Base-by-base conservation (phyloP, 441 rosid species). In the Croton setiger region DNA sequence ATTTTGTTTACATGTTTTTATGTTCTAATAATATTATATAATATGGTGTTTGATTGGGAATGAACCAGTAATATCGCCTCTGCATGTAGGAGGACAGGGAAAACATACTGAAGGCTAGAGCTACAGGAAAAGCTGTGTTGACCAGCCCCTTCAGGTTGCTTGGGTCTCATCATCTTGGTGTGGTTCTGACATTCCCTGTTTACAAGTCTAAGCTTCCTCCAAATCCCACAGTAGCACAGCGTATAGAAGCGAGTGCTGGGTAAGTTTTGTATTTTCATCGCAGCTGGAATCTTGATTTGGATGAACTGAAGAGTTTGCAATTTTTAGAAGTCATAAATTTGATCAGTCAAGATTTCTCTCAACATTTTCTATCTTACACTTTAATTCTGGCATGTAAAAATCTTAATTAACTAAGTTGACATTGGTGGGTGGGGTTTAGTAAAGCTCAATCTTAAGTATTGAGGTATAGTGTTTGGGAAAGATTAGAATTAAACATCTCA, bases 131-230 rank as follows among this genome's bases (percentile, higher is more conserved):
- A 81, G 98, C 96, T 76, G 99, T 95, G 48, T 81, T 95, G 66
- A 95, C 99, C 41, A 83, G 87, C 37, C 98, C 99, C 71, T 92
- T 95, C 74, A 86, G 92, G 81, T 69, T 95, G 73, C 80, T 95
- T 49, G 89, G 82, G 65, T 85, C 98, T 76, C 94, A 87, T 72
- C 99, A 92, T 84, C 93, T 95, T 51, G 99, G 98, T 59, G 99
- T 95, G 54, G 98, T 95, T 57, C 78, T 95, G 83, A 95, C 98
- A n/a, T 90, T 95, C 72, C 96, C 99, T 70, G 99, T 95, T 51
- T 95, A 95, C 79, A 92, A 88, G 70, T 83, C 83, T 18, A 87
- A 88, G 80, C 94, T 95, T 55, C 90, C 96, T 39, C 74, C 64
- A 20, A 79, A 68, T 35, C 96, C 97, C 2, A 83, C 93, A 0